Conservation (phyloP, 768 basidiomycete species). For the Lactarius trivialis region DNA sequence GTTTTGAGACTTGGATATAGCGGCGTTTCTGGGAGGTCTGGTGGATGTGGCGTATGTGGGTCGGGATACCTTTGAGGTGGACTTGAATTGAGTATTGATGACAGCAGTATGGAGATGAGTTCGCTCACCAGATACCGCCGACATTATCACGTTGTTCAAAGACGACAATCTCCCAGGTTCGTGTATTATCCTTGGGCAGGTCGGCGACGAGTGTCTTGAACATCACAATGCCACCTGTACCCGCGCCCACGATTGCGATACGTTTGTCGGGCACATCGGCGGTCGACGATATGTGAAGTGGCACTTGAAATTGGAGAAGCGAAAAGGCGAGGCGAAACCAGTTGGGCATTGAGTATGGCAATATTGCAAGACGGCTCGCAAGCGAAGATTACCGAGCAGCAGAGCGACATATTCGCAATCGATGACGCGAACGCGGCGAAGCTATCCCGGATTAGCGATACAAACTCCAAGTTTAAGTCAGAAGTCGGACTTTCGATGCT, state of each 20-base stretch:
- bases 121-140: conserved; percentile 49
- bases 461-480: too few relatives aligned
- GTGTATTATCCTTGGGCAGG: conserved; percentile 35
- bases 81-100: neutral
- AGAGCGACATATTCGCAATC: neutral
- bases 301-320: neutral
- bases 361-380: neutral
- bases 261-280: conserved; percentile 32
- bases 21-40: conserved; percentile 46
- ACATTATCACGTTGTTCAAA: conserved; percentile 44
- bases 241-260: conserved; percentile 52
- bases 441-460: too few relatives aligned
- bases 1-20: conserved; percentile 48
- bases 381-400: neutral
- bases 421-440: neutral
- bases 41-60: conserved; percentile 31
- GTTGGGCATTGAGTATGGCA: neutral
- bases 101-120: neutral
- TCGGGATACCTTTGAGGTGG: conserved; percentile 32
- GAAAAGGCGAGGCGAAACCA: conserved; percentile 20
- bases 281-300: neutral
- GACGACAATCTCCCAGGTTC: conserved; percentile 42
- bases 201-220: conserved; percentile 43
- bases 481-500: too few relatives aligned
- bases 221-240: conserved; percentile 49